Conservation (phyloP, 2,329 filamentous ascomycete genomes). For the Orbilia oligospora region DNA sequence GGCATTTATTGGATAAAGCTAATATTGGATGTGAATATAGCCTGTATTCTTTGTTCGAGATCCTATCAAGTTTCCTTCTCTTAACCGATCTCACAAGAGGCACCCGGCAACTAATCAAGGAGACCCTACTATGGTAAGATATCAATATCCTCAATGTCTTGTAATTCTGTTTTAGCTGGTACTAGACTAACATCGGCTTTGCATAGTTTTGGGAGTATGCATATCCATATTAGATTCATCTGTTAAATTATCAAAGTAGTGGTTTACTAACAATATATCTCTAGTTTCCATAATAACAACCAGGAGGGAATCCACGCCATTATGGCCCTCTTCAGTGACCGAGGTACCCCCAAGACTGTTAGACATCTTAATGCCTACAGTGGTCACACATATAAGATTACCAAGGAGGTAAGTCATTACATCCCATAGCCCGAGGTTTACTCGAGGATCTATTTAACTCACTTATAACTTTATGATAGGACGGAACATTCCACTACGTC, state of each 20-base stretch:
- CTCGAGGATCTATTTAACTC: background rate
- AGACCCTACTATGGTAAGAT: conserved; percentile 67
- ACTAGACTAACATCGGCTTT: background rate
- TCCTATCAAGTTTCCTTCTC: conserved; percentile 70
- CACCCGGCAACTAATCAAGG: conserved; percentile 67
- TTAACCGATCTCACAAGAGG: conserved; percentile 69
- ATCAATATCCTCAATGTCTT: background rate
- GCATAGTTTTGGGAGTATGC: conserved; percentile 61
- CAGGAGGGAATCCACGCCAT: conserved; percentile 76
- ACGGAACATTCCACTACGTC: conserved; percentile 77
- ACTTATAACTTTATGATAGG: conserved; percentile 66
- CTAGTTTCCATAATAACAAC: conserved; percentile 66
- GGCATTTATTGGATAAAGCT: background rate
- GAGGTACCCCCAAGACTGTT: conserved; percentile 76
- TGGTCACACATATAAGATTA: conserved; percentile 78
- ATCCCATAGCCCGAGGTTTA: too few species aligned
- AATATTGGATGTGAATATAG: conserved; percentile 25
- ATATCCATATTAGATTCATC: background rate
- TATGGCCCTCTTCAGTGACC: conserved; percentile 77
- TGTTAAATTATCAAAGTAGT: background rate
- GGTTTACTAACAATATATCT: conserved; percentile 14
- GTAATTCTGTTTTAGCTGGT: background rate
- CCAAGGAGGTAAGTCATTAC: conserved; percentile 67
- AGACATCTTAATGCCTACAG: conserved; percentile 79
- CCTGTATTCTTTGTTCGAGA: conserved; percentile 70